These are phyloP conservation scores for Peronospora tabacina DNA, from an alignment of 352 stramenopile species.

Conservation along the genomic window DNA sequence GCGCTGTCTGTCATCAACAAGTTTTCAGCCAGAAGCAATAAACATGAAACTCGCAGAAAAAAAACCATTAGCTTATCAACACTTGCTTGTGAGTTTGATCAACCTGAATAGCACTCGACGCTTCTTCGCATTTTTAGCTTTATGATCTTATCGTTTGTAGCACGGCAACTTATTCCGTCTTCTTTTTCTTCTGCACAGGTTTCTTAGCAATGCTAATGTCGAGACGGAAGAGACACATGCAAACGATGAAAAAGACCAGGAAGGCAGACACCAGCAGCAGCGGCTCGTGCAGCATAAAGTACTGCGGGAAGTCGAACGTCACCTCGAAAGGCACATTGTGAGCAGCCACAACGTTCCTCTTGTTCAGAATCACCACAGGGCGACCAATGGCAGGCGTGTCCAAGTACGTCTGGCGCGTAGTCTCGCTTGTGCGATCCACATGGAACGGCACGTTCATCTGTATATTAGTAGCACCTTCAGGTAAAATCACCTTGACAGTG, in stretches of 20 bases:
- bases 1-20: not conserved
- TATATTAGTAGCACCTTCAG: constrained; percentile 74
- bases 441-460: constrained; percentile 69
- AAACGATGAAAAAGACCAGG: constrained; percentile 77
- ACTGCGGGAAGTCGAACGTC: constrained; percentile 75
- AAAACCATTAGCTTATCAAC: not conserved
- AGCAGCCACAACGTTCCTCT: constrained; percentile 76
- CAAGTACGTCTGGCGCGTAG: constrained; percentile 76
- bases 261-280: constrained; percentile 80
- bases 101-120: too few relatives aligned
- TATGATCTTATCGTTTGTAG: constrained; percentile 11
- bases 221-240: constrained; percentile 78
- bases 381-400: constrained; percentile 74
- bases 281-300: constrained; percentile 84
- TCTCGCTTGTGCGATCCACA: constrained; percentile 46
- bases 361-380: constrained; percentile 72
- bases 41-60: not conserved
- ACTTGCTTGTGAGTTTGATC: too few relatives aligned
- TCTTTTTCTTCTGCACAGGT: constrained; percentile 54
- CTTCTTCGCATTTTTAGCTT: constrained; percentile 5
- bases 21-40: not conserved
- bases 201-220: constrained; percentile 67
- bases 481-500: constrained; percentile 83
- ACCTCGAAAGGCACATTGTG: constrained; percentile 84
- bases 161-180: constrained; percentile 49